These are phyloP conservation scores for Erysimum cheiranthoides DNA, from an alignment of 345 rosid species.

Conservation along the genomic window DNA sequence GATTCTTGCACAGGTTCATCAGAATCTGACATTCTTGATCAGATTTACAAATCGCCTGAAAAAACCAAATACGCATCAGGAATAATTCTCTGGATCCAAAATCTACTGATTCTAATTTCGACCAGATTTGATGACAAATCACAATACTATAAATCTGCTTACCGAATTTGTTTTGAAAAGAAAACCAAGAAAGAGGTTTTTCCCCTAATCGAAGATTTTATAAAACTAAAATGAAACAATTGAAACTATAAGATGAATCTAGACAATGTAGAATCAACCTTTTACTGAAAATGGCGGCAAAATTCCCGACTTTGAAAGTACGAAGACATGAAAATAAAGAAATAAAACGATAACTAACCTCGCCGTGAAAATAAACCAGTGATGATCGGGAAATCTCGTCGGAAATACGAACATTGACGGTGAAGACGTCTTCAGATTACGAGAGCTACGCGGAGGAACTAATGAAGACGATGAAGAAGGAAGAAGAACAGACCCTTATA, in stretches of 20 bases:
- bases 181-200: neutral
- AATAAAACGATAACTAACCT: neutral
- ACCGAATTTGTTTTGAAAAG: neutral
- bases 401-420: neutral
- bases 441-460: neutral
- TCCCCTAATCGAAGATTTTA: neutral
- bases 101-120: neutral
- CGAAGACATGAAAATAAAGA: neutral
- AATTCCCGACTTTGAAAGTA: neutral
- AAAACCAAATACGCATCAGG: neutral
- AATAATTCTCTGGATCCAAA: neutral
- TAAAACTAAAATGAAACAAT: too few relatives aligned
- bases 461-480: neutral
- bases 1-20: conserved; percentile 41
- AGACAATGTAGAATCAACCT: neutral
- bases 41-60: neutral
- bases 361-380: neutral
- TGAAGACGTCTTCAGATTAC: neutral
- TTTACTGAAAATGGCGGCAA: neutral
- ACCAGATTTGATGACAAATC: neutral
- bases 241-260: too few relatives aligned
- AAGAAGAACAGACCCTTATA: neutral
- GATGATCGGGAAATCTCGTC: neutral
- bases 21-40: conserved; percentile 47
- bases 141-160: neutral